Evolutionary conservation across 495 filamentous ascomycete species (phyloP).

Genomic region (Lophiotrema nucula): DNA sequence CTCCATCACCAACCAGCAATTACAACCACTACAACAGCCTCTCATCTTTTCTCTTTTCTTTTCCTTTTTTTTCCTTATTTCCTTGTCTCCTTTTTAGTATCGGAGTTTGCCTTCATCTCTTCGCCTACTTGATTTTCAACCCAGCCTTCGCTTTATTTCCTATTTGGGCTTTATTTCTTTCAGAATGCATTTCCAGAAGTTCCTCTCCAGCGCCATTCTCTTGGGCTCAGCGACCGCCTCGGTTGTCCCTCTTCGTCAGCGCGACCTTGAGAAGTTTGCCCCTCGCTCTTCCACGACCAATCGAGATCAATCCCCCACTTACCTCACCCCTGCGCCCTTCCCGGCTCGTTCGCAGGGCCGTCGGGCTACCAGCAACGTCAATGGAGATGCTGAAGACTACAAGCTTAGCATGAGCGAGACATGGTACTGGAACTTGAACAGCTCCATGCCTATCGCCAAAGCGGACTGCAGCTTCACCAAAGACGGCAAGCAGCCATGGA

Average conservation of each 20-base stretch:
- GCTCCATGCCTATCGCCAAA: neutral
- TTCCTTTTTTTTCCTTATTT: neutral
- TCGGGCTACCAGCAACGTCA: neutral
- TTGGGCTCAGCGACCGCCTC: neutral
- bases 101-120: neutral
- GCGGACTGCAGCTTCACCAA: neutral
- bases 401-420: neutral
- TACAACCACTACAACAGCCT: neutral
- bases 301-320: neutral
- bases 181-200: neutral
- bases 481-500: neutral
- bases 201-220: neutral
- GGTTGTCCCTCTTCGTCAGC: neutral
- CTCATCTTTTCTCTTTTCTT: neutral
- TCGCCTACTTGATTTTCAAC: too few relatives aligned
- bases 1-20: neutral
- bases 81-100: neutral
- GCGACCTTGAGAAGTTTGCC: neutral
- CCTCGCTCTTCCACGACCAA: neutral
- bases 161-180: neutral
- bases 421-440: neutral
- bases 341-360: neutral
- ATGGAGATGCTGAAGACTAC: neutral
- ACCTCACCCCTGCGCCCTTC: neutral
- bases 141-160: neutral